A percentile compares a stretch with the other conserved stretches of the same genome.
phyloP scores from a whole-genome alignment of 2,329 filamentous ascomycete species.

The Coniella lustricola region DNA sequence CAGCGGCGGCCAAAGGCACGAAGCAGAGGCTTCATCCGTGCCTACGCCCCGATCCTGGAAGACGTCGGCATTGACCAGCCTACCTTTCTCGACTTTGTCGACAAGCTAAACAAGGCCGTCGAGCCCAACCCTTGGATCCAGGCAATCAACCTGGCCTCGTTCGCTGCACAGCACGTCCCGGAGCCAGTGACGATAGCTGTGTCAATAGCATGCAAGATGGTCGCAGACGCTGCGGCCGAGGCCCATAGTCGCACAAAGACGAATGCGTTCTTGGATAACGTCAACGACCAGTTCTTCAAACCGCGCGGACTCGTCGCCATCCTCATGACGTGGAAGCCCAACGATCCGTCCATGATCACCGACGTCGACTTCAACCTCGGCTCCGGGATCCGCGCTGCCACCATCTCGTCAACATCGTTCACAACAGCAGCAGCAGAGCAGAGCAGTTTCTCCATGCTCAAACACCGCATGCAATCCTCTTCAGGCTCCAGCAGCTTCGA shows the following conservation, averaged over 20 bases:
- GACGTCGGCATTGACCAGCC: slow-evolving; percentile 39
- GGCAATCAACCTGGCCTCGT: slow-evolving; percentile 35
- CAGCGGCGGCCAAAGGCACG: slow-evolving; percentile 43
- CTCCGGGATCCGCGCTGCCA: slow-evolving; percentile 26
- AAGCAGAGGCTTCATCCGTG: slow-evolving; percentile 43
- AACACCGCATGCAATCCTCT: slow-evolving; percentile 29
- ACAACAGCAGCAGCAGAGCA: not conserved
- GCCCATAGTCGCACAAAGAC: slow-evolving; percentile 33
- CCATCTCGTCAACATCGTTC: slow-evolving; percentile 8
- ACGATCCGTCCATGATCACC: slow-evolving; percentile 23
- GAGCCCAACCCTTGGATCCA: slow-evolving; percentile 27
- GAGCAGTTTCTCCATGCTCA: slow-evolving; percentile 19
- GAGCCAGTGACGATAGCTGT: slow-evolving; percentile 34
- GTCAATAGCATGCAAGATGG: slow-evolving; percentile 35
- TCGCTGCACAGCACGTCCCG: slow-evolving; percentile 31
- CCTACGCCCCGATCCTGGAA: slow-evolving; percentile 43
- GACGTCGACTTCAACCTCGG: slow-evolving; percentile 27
- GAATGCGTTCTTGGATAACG: slow-evolving; percentile 47
- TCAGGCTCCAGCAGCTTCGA: slow-evolving; percentile 33
- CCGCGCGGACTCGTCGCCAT: slow-evolving; percentile 44
- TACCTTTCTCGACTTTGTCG: slow-evolving; percentile 41
- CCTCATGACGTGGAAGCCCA: slow-evolving; percentile 47
- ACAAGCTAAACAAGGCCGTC: slow-evolving; percentile 37
- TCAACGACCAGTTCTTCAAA: slow-evolving; percentile 51
- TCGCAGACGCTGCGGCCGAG: slow-evolving; percentile 34